Conservation (phyloP, 164 flowering plant species). For the Kalanchoe fedtschenkoi region DNA sequence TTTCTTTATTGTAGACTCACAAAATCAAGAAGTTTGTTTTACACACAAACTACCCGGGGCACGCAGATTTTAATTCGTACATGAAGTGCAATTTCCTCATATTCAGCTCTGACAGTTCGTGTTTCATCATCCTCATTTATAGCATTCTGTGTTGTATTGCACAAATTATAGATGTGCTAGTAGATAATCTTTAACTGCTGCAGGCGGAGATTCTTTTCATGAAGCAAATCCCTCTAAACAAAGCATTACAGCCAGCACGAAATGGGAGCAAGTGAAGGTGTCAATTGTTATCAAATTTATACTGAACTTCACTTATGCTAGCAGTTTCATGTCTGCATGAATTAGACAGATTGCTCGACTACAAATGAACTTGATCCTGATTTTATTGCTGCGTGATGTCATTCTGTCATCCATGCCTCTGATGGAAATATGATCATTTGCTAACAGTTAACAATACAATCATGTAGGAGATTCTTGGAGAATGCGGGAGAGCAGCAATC, state of each 20-base stretch:
- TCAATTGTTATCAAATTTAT: neutral
- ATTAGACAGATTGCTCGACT: no score
- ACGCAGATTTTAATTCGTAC: slow-evolving; percentile 92
- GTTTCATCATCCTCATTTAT: neutral
- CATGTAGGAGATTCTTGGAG: slow-evolving; percentile 82
- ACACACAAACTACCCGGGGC: slow-evolving; percentile 96
- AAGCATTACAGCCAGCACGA: slow-evolving; percentile 75
- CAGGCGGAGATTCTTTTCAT: slow-evolving; percentile 42
- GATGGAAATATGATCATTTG: neutral
- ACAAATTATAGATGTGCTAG: neutral
- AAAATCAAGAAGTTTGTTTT: slow-evolving; percentile 90
- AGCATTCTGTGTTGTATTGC: neutral
- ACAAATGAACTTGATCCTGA: no score
- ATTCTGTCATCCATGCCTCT: neutral
- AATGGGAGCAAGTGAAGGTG: slow-evolving; percentile 99
- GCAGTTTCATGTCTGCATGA: neutral
- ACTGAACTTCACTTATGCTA: neutral
- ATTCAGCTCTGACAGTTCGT: slow-evolving; percentile 41
- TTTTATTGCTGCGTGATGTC: no score
- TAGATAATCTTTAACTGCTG: neutral
- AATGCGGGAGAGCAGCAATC: slow-evolving; percentile 89
- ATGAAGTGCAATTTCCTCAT: slow-evolving; percentile 88
- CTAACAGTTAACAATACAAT: neutral
- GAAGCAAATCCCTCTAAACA: slow-evolving; percentile 43
- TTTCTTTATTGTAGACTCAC: slow-evolving; percentile 60